Percentiles rank a stretch among this genome's conserved stretches.
Conservation (phyloP, 192 early-diverging fungal species). For the Kickxella alabastrina region DNA sequence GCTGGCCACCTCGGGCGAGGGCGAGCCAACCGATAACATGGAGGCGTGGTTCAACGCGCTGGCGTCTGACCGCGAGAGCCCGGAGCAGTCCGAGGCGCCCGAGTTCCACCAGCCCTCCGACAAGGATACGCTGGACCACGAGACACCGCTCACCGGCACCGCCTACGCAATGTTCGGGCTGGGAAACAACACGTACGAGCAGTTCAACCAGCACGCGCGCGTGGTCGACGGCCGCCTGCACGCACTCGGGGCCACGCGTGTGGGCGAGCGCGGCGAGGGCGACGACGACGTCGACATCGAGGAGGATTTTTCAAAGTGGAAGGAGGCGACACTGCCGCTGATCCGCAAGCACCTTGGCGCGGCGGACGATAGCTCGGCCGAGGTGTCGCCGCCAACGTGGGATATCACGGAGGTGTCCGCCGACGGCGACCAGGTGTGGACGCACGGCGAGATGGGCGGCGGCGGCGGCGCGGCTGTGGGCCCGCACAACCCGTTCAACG, state of each 20-base stretch:
- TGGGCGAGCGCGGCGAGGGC: constrained; percentile 85
- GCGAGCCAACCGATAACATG: constrained; percentile 98
- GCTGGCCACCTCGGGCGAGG: constrained; percentile 94
- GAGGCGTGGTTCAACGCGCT: constrained; percentile 90
- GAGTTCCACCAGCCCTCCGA: constrained; percentile 58
- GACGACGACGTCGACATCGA: constrained; percentile 96
- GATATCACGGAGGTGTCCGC: constrained; percentile 47
- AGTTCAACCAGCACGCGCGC: constrained; percentile 80
- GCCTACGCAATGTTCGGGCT: constrained; percentile 50
- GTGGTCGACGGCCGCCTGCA: constrained; percentile 63
- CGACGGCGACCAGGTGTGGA: constrained; percentile 43
- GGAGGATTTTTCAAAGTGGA: constrained; percentile 96
- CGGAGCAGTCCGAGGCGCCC: constrained; percentile 61
- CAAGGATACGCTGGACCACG: constrained; percentile 84
- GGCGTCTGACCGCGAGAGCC: constrained; percentile 55
- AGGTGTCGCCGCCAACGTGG: constrained; percentile 46
- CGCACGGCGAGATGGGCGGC: constrained; percentile 37
- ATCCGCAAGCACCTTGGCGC: constrained; percentile 68
- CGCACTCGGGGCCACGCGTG: constrained; percentile 69
- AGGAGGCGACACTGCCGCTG: constrained; percentile 76
- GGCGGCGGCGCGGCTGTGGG: constrained; percentile 58
- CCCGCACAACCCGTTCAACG: constrained; percentile 81
- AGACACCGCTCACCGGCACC: constrained; percentile 54
- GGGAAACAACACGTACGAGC: constrained; percentile 56
- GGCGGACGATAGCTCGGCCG: constrained; percentile 23